Conservation (phyloP, 306 rosid species). For the Prunus mira region DNA sequence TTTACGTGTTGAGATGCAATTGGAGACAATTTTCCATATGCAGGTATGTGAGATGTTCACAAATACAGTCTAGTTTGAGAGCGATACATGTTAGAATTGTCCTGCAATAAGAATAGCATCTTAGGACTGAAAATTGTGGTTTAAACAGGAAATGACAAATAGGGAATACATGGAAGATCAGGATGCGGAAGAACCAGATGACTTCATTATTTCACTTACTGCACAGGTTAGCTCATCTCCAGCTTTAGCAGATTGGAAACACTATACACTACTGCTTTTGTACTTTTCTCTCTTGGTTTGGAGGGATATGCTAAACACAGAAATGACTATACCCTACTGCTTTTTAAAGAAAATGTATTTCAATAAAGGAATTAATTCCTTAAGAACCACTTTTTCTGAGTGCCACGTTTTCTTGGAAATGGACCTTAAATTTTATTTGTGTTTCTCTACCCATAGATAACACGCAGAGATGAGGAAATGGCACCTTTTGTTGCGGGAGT, state of each 20-base stretch:
- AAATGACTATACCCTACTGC: neutral
- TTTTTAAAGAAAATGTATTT: neutral
- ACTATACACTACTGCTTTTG: neutral
- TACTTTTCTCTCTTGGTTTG: slow-evolving; percentile 1
- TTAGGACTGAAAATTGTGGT: slow-evolving; percentile 26
- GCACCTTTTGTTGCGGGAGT: slow-evolving; percentile 80
- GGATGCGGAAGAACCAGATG: slow-evolving; percentile 99
- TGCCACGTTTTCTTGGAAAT: slow-evolving; percentile 14
- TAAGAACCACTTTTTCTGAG: neutral
- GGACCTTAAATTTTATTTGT: slow-evolving; percentile 21
- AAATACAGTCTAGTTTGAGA: neutral
- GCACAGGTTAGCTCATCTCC: slow-evolving; percentile 57
- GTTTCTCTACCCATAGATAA: slow-evolving; percentile 60
- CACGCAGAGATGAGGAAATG: slow-evolving; percentile 94
- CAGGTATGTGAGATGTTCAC: slow-evolving; percentile 55
- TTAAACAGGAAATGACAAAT: slow-evolving; percentile 83
- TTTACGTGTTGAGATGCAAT: slow-evolving; percentile 93
- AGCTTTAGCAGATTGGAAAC: neutral
- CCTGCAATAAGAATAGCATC: slow-evolving; percentile 11
- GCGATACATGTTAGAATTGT: neutral
- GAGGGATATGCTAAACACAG: neutral
- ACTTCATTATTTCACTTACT: slow-evolving; percentile 88
- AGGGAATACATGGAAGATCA: slow-evolving; percentile 93
- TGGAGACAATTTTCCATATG: slow-evolving; percentile 91
- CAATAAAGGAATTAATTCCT: neutral